These are phyloP conservation scores for Boletus rubescentipes DNA, from an alignment of 768 basidiomycete species.

Conservation along the genomic window DNA sequence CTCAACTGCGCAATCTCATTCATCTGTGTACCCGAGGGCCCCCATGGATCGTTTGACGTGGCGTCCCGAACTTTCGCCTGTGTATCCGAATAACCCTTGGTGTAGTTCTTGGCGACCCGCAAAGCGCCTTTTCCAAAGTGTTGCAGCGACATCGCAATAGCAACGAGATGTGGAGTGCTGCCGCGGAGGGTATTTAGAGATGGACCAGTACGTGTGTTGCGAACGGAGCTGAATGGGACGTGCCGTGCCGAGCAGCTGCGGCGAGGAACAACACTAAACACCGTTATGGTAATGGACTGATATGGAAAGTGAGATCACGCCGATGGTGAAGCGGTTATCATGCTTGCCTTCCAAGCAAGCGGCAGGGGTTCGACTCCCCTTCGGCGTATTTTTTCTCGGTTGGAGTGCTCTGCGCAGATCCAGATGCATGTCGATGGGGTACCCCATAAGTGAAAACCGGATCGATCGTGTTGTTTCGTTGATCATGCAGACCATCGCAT, in stretches of 20 bases:
- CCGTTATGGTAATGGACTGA: constrained; percentile 3
- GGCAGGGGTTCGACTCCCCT: constrained; percentile 80
- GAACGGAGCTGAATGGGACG: constrained; percentile 15
- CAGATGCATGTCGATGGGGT: no score
- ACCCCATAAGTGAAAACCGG: no score
- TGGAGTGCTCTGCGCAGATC: no score
- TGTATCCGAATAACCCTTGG: constrained; percentile 92
- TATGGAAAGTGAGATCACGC: constrained; percentile 27
- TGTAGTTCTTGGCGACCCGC: constrained; percentile 92
- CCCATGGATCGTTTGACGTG: constrained; percentile 98
- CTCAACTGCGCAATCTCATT: constrained; percentile 97
- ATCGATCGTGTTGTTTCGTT: no score
- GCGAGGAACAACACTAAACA: not conserved
- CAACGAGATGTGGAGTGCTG: not conserved
- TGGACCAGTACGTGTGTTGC: constrained; percentile 8
- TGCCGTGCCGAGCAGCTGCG: constrained; percentile 7
- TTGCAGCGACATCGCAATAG: constrained; percentile 52
- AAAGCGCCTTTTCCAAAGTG: constrained; percentile 83
- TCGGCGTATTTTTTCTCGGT: constrained; percentile 37
- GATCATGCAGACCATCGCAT: no score
- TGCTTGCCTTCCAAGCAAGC: constrained; percentile 86
- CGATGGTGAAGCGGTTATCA: constrained; percentile 91
- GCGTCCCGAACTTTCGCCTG: constrained; percentile 96
- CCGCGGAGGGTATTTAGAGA: constrained; percentile 14
- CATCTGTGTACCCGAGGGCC: constrained; percentile 97